A percentile compares a stretch with the other conserved stretches of the same genome.
These are phyloP conservation scores for Juncus inflexus DNA, from an alignment of 176 grass and related monocot species.

Conservation along the genomic window DNA sequence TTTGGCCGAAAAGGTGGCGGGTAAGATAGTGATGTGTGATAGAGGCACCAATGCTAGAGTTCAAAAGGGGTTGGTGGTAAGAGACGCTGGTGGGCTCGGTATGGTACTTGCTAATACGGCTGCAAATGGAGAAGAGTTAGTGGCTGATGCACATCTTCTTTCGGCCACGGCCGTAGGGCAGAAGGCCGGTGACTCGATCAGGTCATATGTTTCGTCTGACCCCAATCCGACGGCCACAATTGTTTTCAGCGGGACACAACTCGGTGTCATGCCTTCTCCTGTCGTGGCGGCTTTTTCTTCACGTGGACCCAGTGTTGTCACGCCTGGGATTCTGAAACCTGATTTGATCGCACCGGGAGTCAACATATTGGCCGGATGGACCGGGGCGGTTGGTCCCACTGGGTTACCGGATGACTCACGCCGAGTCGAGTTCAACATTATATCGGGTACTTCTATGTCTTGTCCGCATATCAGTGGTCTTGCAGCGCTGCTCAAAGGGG, in stretches of 20 bases:
- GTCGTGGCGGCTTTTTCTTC: slow-evolving; percentile 96
- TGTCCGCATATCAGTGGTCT: slow-evolving; percentile 96
- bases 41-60: slow-evolving; percentile 78
- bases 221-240: slow-evolving; percentile 62
- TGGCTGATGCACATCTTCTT: slow-evolving; percentile 77
- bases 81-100: slow-evolving; percentile 61
- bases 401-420: slow-evolving; percentile 48
- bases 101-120: slow-evolving; percentile 94
- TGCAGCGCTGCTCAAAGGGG: slow-evolving; percentile 56
- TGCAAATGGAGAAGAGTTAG: slow-evolving; percentile 75
- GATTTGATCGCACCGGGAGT: slow-evolving; percentile 86
- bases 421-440: slow-evolving; percentile 79
- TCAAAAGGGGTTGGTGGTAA: slow-evolving; percentile 81
- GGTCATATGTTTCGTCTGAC: slow-evolving; percentile 50
- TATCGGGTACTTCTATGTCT: slow-evolving; percentile 97
- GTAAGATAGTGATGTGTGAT: slow-evolving; percentile 94
- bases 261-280: slow-evolving; percentile 71
- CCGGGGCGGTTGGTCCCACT: slow-evolving; percentile 56
- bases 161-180: slow-evolving; percentile 63
- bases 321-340: slow-evolving; percentile 69
- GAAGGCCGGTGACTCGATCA: slow-evolving; percentile 59
- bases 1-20: slow-evolving; percentile 72
- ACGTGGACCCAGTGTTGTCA: slow-evolving; percentile 65
- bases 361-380: slow-evolving; percentile 87
- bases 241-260: slow-evolving; percentile 63